Percentiles rank a stretch among this genome's conserved stretches.
These are phyloP conservation scores for Erucastrum elatum DNA, from an alignment of 345 rosid species.

Conservation along the genomic window DNA sequence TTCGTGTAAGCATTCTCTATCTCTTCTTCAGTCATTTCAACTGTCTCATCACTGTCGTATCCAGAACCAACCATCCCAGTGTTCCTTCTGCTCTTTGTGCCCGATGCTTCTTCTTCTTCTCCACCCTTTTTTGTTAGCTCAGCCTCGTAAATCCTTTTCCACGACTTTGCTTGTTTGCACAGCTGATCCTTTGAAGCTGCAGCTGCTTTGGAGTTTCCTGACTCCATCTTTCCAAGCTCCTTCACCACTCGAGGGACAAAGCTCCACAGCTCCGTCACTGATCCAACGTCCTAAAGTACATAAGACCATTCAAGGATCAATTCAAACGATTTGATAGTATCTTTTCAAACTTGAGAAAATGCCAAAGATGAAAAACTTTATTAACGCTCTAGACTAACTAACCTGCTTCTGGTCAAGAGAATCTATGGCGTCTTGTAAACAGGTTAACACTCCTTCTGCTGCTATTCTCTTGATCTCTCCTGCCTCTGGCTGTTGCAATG, in stretches of 20 bases:
- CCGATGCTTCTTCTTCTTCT: constrained; percentile 30
- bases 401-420: constrained; percentile 83
- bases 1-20: constrained; percentile 54
- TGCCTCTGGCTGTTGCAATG: constrained; percentile 69
- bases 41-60: constrained; percentile 80
- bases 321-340: background rate
- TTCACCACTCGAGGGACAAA: constrained; percentile 73
- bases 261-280: constrained; percentile 77
- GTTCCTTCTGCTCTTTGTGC: constrained; percentile 26
- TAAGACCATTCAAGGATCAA: constrained; percentile 1
- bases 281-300: constrained; percentile 50
- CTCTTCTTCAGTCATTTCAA: constrained; percentile 94
- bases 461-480: constrained; percentile 76
- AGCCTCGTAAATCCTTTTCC: constrained; percentile 58
- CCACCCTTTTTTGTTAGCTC: constrained; percentile 44
- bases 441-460: constrained; percentile 81
- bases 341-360: background rate
- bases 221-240: constrained; percentile 64
- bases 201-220: constrained; percentile 29
- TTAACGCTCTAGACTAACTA: background rate
- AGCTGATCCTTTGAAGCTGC: constrained; percentile 53
- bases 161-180: constrained; percentile 54
- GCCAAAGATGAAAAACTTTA: constrained; percentile 2
- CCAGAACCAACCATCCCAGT: constrained; percentile 28
- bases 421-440: constrained; percentile 88